Conservation (phyloP, 2,329 filamentous ascomycete species). For the Rachicladosporium sp. region DNA sequence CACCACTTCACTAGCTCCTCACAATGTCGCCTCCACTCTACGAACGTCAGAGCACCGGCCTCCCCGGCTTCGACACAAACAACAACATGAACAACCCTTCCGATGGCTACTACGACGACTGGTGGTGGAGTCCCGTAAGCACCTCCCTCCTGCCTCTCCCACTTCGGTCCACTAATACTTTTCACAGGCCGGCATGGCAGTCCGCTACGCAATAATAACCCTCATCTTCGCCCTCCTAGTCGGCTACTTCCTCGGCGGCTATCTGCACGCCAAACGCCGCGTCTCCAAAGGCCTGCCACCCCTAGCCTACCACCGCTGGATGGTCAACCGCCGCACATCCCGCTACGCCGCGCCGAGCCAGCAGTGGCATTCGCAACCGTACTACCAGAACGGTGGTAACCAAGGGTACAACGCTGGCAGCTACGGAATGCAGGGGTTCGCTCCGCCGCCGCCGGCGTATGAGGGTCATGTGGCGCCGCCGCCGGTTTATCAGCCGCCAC, state of each 20-base stretch:
- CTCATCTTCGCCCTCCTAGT: constrained; percentile 47
- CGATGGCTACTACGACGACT: constrained; percentile 6
- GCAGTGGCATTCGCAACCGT: constrained; percentile 10
- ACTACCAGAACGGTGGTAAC: constrained; percentile 9
- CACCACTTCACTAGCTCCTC: neutral
- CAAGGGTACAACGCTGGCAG: constrained; percentile 1
- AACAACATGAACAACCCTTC: neutral
- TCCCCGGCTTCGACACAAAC: neutral
- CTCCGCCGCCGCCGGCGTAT: constrained; percentile 24
- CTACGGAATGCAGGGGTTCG: constrained; percentile 18
- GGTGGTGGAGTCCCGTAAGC: constrained; percentile 18
- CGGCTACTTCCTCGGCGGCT: constrained; percentile 54
- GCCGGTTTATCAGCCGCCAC: constrained; percentile 24
- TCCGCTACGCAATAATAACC: constrained; percentile 62
- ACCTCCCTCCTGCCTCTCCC: neutral
- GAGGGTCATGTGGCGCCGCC: constrained; percentile 19
- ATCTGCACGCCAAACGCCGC: constrained; percentile 56
- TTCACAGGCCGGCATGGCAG: constrained; percentile 47
- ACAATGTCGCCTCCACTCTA: neutral
- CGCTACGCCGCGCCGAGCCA: constrained; percentile 8
- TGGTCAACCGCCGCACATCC: constrained; percentile 13
- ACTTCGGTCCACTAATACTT: neutral
- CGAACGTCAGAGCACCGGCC: constrained; percentile 1
- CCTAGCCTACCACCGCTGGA: constrained; percentile 53
- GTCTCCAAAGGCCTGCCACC: constrained; percentile 54